phyloP scores from a whole-genome alignment of 768 basidiomycete species.

The Boletus subcaerulescens region DNA sequence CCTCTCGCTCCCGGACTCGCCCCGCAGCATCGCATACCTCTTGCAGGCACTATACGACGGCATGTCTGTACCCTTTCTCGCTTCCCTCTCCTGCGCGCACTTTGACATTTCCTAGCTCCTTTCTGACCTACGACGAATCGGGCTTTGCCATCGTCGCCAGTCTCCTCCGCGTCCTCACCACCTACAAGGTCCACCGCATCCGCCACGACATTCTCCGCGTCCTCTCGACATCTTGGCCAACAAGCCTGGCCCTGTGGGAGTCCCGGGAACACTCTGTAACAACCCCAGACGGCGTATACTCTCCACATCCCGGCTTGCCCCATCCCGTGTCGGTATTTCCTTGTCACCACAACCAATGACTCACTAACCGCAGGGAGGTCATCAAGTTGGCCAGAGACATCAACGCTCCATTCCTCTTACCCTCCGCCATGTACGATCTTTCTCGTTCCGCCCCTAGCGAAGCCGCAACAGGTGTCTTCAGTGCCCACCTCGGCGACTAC shows the following conservation, averaged over 20 bases:
- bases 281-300: conserved; percentile 47
- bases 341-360: neutral
- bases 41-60: conserved; percentile 69
- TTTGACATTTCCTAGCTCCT: conserved; percentile 37
- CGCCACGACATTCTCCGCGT: conserved; percentile 55
- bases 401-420: conserved; percentile 55
- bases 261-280: conserved; percentile 58
- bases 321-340: conserved; percentile 61
- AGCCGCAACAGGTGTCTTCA: conserved; percentile 51
- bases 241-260: conserved; percentile 63
- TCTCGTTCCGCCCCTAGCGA: conserved; percentile 66
- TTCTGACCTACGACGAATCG: conserved; percentile 43
- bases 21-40: conserved; percentile 57
- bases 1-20: conserved; percentile 50
- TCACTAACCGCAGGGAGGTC: conserved; percentile 44
- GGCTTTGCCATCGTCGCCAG: conserved; percentile 54
- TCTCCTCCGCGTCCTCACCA: conserved; percentile 60
- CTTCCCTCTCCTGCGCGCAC: neutral
- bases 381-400: conserved; percentile 65
- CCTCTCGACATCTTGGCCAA: conserved; percentile 57
- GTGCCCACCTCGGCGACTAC: conserved; percentile 37
- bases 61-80: conserved; percentile 42
- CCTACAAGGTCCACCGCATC: conserved; percentile 58
- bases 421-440: conserved; percentile 78
- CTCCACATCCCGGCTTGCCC: conserved; percentile 52